Evolutionary conservation across 179 eudicot genomes (phyloP), one percentile per base, ranked within the genome.

Genomic region (Heliamphora pulchella): DNA sequence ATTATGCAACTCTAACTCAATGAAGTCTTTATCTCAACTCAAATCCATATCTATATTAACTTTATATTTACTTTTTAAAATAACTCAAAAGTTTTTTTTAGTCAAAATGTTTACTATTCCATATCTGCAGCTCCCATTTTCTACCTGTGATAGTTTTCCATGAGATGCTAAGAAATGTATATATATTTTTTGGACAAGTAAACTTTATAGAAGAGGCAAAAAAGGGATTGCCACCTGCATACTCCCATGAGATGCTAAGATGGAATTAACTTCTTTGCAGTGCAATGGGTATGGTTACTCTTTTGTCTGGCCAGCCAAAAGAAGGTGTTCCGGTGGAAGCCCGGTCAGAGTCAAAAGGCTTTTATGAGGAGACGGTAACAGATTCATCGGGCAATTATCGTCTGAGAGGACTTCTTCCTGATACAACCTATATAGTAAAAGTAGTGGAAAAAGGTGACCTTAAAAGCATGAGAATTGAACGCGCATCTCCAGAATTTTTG

Each of bases 241-340:
- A 31, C 31, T 31, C 20, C 15, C 57, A 51, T 14, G 2, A 62
- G 59, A 74, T 67, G 8, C 64, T 81, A 59, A 80, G n/a, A 78
- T 79, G 39, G 74, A 74, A 41, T 68, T 54, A 50, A 65, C 63
- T 76, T 81, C 62, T 67, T 79, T 81, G 72, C 93, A 96, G 99
- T 83, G 99, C 92, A 62, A 91, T 94, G 89, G 99, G 99, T 72
- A 80, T 66, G 64, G 87, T 94, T 79, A 90, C 93, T 80, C 88
- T 92, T 83, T 88, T 96, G 84, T 94, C 99, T 82, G 97, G 98
- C 79, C 96, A 90, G 82, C 91, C 99, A 69, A 89, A 87, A 81
- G 98, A 89, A 83, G 98, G 97, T 77, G 89, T 94, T 68, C 74
- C 91, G 73, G 84, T 96, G 67, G 99, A 96, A 88, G 99, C 99